Conservation (phyloP, 768 basidiomycete genomes). For the Amanita polypyramis region DNA sequence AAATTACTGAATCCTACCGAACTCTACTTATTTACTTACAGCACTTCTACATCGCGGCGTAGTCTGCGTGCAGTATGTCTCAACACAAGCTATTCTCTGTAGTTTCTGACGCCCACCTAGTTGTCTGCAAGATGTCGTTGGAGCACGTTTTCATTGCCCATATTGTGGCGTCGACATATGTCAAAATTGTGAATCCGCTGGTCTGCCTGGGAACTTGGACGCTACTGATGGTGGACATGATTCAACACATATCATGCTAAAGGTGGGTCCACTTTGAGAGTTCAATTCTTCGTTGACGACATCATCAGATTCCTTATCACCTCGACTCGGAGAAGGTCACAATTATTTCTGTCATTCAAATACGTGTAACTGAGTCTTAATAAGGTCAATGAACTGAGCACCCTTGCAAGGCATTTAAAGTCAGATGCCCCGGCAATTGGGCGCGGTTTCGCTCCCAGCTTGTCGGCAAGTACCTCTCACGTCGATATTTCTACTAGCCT, state of each 20-base stretch:
- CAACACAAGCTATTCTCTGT: not conserved
- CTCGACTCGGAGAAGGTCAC: conserved; percentile 33
- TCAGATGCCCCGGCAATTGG: conserved; percentile 61
- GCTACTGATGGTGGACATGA: conserved; percentile 68
- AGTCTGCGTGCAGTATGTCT: conserved; percentile 75
- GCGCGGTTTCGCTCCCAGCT: conserved; percentile 16
- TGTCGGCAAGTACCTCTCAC: conserved; percentile 1
- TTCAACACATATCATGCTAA: conserved; percentile 89
- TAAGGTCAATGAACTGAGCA: conserved; percentile 5
- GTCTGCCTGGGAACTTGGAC: conserved; percentile 74
- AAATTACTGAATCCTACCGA: not conserved
- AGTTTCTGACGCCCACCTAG: conserved; percentile 25
- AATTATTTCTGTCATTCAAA: not conserved
- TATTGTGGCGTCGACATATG: conserved; percentile 84
- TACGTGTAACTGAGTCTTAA: not conserved
- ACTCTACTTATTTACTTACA: conserved; percentile 19
- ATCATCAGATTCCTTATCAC: conserved; percentile 71
- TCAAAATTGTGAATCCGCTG: conserved; percentile 78
- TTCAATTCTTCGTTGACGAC: conserved; percentile 3
- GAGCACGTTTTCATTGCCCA: conserved; percentile 88
- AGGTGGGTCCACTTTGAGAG: conserved; percentile 34
- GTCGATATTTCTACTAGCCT: not conserved
- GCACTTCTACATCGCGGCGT: conserved; percentile 74
- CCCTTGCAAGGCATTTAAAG: conserved; percentile 54
- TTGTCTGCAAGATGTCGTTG: conserved; percentile 83